These are phyloP conservation scores for Flaveria robusta DNA, from an alignment of 129 eudicot genomes.

Conservation along the genomic window DNA sequence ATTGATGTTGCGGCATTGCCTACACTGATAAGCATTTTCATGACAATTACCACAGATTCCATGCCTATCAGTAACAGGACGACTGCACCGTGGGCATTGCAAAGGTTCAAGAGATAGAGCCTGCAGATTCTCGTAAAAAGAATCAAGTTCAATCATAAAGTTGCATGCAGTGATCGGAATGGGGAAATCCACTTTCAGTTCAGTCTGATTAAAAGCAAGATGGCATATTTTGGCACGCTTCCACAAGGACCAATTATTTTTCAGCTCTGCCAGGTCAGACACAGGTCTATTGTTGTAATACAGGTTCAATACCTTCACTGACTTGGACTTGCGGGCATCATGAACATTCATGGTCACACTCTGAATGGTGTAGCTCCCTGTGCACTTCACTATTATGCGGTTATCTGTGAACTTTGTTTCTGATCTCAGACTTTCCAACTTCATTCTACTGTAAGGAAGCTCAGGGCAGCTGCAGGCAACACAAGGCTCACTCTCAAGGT, in stretches of 20 bases:
- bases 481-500: slow-evolving; percentile 99
- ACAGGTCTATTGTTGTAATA: slow-evolving; percentile 98
- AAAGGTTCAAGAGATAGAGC: slow-evolving; percentile 96
- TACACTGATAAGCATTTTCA: slow-evolving; percentile 98
- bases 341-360: slow-evolving; percentile 98
- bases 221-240: slow-evolving; percentile 97
- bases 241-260: slow-evolving; percentile 98
- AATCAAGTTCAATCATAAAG: slow-evolving; percentile 98
- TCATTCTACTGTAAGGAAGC: slow-evolving; percentile 93
- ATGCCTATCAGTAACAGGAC: slow-evolving; percentile 96
- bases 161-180: slow-evolving; percentile 98
- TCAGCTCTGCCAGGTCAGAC: slow-evolving; percentile 90
- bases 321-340: slow-evolving; percentile 99
- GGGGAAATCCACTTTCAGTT: slow-evolving; percentile 92
- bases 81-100: slow-evolving; percentile 99
- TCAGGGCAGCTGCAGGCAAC: slow-evolving; percentile 99
- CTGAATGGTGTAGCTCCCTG: slow-evolving; percentile 98
- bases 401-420: slow-evolving; percentile 97
- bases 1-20: slow-evolving; percentile 98
- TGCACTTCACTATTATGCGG: slow-evolving; percentile 97
- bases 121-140: slow-evolving; percentile 97
- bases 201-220: slow-evolving; percentile 90
- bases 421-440: slow-evolving; percentile 90
- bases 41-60: slow-evolving; percentile 95
- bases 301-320: slow-evolving; percentile 92